These are phyloP conservation scores for Cercospora canescens DNA, from an alignment of 2,329 filamentous ascomycete genomes.

Conservation along the genomic window DNA sequence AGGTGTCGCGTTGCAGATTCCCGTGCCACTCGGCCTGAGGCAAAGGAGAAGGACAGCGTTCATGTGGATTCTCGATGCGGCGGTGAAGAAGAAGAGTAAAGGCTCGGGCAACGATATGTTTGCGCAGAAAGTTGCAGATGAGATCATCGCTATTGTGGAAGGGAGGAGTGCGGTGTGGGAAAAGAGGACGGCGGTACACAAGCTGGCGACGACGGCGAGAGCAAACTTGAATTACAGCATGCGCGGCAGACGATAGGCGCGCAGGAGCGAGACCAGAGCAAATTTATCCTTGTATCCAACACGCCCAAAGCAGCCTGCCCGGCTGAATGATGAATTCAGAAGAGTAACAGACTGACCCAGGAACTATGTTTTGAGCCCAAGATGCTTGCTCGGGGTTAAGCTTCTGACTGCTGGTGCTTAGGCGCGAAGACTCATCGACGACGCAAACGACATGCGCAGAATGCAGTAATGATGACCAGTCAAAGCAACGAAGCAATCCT, in stretches of 20 bases:
- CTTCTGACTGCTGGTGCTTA: not conserved
- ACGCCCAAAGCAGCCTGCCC: not conserved
- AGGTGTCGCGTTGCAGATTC: conserved; percentile 79
- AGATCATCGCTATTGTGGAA: conserved; percentile 84
- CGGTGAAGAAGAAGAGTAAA: conserved; percentile 72
- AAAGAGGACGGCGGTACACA: conserved; percentile 74
- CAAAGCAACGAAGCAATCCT: not conserved
- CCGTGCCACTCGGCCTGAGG: conserved; percentile 71
- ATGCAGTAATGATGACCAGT: not conserved
- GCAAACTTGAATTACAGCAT: conserved; percentile 60
- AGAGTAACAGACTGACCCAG: not conserved
- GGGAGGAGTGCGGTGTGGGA: conserved; percentile 85
- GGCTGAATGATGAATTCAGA: not conserved
- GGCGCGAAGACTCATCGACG: not conserved
- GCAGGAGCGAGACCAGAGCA: not conserved
- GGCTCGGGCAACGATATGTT: conserved; percentile 73
- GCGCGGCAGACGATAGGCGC: conserved; percentile 20
- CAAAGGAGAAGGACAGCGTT: conserved; percentile 79
- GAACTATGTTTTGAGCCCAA: too few species aligned
- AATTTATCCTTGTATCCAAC: conserved; percentile 2
- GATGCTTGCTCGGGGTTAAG: not conserved
- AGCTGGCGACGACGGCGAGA: conserved; percentile 73
- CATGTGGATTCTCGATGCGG: conserved; percentile 85
- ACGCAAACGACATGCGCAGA: not conserved
- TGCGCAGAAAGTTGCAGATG: conserved; percentile 76